Percentiles rank a stretch among this genome's conserved stretches.
phyloP scores from a whole-genome alignment of 345 rosid species.

The Boechera divaricarpa region DNA sequence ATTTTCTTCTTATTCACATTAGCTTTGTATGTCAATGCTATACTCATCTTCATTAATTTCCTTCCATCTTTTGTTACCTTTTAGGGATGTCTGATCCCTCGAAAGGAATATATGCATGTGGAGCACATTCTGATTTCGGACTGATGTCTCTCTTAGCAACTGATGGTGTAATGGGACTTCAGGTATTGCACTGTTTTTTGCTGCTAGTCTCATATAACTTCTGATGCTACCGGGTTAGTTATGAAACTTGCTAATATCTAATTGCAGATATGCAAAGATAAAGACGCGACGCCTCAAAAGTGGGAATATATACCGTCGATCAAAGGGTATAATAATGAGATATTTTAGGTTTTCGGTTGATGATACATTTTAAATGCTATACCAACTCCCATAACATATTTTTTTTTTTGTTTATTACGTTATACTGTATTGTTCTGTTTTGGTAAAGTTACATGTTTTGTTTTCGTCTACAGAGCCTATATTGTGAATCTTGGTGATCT shows the following conservation, averaged over 20 bases:
- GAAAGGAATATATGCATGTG: slow-evolving; percentile 77
- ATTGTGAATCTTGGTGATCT: slow-evolving; percentile 84
- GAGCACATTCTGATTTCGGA: slow-evolving; percentile 90
- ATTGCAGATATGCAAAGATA: slow-evolving; percentile 81
- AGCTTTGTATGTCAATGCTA: slow-evolving; percentile 6
- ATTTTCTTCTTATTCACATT: background rate
- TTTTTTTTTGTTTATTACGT: background rate
- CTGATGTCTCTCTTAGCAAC: slow-evolving; percentile 82
- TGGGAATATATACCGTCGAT: slow-evolving; percentile 85
- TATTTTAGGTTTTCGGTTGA: background rate
- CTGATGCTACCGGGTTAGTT: background rate
- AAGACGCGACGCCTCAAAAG: slow-evolving; percentile 57
- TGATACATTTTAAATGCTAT: background rate
- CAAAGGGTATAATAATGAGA: slow-evolving; percentile 60
- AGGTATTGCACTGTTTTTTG: slow-evolving; percentile 47
- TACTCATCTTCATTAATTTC: background rate
- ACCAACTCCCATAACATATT: background rate
- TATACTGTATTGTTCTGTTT: background rate
- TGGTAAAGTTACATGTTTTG: background rate
- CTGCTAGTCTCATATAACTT: background rate
- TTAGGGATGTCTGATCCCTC: slow-evolving; percentile 65
- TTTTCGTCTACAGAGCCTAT: slow-evolving; percentile 56
- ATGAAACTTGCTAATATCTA: background rate
- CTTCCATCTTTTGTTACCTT: background rate
- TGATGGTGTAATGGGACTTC: slow-evolving; percentile 73